A percentile compares a stretch with the other conserved stretches of the same genome.
phyloP scores from a whole-genome alignment of 768 basidiomycete genomes.

The Serendipita indica region DNA sequence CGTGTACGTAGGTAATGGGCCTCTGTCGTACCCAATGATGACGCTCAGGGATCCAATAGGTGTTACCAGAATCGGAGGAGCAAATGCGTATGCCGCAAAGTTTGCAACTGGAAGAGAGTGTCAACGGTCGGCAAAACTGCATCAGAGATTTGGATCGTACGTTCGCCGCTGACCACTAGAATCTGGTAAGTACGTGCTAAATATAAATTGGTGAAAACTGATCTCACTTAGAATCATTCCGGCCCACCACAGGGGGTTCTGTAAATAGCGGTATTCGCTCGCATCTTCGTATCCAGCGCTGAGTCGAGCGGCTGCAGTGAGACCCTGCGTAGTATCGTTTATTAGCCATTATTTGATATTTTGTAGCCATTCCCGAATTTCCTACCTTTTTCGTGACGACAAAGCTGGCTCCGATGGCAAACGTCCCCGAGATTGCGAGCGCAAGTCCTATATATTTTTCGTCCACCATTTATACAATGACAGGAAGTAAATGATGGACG shows the following conservation, averaged over 20 bases:
- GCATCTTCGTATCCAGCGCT: slow-evolving; percentile 23
- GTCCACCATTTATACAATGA: slow-evolving; percentile 43
- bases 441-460: slow-evolving; percentile 93
- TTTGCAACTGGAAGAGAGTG: slow-evolving; percentile 26
- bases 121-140: slow-evolving; percentile 34
- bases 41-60: slow-evolving; percentile 95
- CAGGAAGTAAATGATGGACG: neutral
- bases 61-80: slow-evolving; percentile 95
- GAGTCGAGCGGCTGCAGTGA: slow-evolving; percentile 67
- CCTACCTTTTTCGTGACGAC: slow-evolving; percentile 97
- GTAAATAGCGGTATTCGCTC: slow-evolving; percentile 67
- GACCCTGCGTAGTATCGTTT: slow-evolving; percentile 39
- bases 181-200: neutral
- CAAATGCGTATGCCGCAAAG: slow-evolving; percentile 95
- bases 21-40: slow-evolving; percentile 87
- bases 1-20: no score
- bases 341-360: slow-evolving; percentile 11
- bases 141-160: slow-evolving; percentile 40
- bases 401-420: slow-evolving; percentile 88
- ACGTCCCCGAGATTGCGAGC: slow-evolving; percentile 69
- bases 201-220: neutral
- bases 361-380: neutral
- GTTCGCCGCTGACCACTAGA: slow-evolving; percentile 87
- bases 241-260: slow-evolving; percentile 93
- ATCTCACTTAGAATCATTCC: slow-evolving; percentile 82